A percentile compares a stretch with the other conserved stretches of the same genome.
Conservation (phyloP, 352 stramenopile genomes). For the Saprolegnia diclina region DNA sequence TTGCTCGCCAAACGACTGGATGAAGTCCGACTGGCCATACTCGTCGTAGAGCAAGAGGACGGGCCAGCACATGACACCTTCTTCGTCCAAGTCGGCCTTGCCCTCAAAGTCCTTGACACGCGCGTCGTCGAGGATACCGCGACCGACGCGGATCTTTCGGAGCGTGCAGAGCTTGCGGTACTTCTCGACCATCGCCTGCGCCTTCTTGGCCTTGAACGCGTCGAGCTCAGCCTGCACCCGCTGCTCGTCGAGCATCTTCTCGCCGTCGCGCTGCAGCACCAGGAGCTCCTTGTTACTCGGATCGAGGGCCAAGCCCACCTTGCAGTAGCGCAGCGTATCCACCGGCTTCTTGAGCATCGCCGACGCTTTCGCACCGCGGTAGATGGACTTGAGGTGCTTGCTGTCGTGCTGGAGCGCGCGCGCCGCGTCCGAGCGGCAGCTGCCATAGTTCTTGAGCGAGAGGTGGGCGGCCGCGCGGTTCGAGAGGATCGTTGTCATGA, state of each 20-base stretch:
- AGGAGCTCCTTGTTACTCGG: slow-evolving; percentile 72
- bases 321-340: slow-evolving; percentile 77
- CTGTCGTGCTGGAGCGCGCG: slow-evolving; percentile 62
- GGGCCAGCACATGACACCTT: slow-evolving; percentile 65
- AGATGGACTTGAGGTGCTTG: slow-evolving; percentile 80
- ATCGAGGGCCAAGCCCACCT: slow-evolving; percentile 66
- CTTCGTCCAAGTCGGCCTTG: slow-evolving; percentile 70
- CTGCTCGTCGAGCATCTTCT: slow-evolving; percentile 49
- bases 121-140: slow-evolving; percentile 68
- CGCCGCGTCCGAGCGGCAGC: slow-evolving; percentile 71
- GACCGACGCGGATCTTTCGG: slow-evolving; percentile 62
- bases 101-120: slow-evolving; percentile 76
- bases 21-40: slow-evolving; percentile 79
- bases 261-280: slow-evolving; percentile 56
- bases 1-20: slow-evolving; percentile 71
- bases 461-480: slow-evolving; percentile 78
- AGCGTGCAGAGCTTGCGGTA: slow-evolving; percentile 66
- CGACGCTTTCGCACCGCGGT: slow-evolving; percentile 76
- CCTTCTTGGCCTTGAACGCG: slow-evolving; percentile 62
- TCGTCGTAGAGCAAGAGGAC: slow-evolving; percentile 83
- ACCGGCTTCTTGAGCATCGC: slow-evolving; percentile 66
- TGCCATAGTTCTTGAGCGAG: slow-evolving; percentile 82
- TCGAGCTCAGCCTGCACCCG: slow-evolving; percentile 51
- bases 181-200: slow-evolving; percentile 59
- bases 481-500: slow-evolving; percentile 70